phyloP scores from a whole-genome alignment of 768 basidiomycete species.

The Kwoniella shandongensis region DNA sequence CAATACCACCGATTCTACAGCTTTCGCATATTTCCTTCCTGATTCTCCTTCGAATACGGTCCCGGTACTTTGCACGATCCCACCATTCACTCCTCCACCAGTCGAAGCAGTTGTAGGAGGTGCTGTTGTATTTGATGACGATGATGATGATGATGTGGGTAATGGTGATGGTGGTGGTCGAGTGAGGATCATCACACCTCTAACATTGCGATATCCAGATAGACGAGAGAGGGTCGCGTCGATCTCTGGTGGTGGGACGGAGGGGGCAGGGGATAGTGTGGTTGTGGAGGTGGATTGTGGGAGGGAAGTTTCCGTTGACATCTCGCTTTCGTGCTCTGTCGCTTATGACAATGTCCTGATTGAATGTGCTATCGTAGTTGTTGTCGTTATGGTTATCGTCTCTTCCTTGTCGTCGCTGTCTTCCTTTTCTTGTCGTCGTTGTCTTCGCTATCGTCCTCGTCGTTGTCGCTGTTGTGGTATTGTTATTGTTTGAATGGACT shows the following conservation, averaged over 20 bases:
- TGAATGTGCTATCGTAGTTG: no score
- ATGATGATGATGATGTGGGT: not conserved
- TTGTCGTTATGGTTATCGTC: not conserved
- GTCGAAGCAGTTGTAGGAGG: not conserved
- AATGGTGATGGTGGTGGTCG: constrained; percentile 49
- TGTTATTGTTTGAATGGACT: constrained; percentile 13
- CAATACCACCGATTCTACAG: constrained; percentile 64
- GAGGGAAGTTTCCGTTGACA: constrained; percentile 2
- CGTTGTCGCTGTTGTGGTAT: not conserved
- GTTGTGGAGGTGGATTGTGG: constrained; percentile 51
- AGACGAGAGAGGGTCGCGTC: constrained; percentile 75
- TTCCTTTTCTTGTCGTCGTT: not conserved
- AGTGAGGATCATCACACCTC: constrained; percentile 81
- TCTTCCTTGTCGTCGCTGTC: not conserved
- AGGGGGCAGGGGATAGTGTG: not conserved
- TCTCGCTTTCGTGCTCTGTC: no score
- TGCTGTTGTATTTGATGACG: no score
- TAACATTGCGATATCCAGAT: constrained; percentile 77
- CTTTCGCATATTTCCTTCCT: constrained; percentile 47
- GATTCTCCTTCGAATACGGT: constrained; percentile 49
- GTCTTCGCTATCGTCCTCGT: not conserved
- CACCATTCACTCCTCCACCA: constrained; percentile 14
- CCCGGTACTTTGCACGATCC: constrained; percentile 70
- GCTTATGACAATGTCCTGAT: no score
- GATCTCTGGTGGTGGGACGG: constrained; percentile 64